Base-by-base conservation (phyloP, 179 eudicot species). In the Heliamphora pulchella region DNA sequence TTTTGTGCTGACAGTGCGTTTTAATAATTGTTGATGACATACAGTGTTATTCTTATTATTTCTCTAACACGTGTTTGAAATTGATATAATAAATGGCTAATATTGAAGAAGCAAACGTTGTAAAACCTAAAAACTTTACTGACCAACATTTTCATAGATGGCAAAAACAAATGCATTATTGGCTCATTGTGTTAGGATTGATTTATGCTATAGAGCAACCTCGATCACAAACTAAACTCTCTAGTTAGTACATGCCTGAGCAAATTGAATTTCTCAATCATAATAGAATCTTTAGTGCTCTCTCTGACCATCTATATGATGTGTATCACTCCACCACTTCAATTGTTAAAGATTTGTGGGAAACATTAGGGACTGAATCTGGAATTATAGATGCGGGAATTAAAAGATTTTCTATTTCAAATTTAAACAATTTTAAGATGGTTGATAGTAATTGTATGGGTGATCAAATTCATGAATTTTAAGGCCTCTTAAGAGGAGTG, bases 381-480 rank as follows among this genome's bases (percentile, higher is more conserved):
- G 59, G 59, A 13, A 20, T 72, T 6, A 18, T 2, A 0, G 59
- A 72, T 72, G 11, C 39, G 0, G 75, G 75, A 1, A 9, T 72
- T 8, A 8, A 72, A 1, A 18, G 44, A 8, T 72, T 72, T 1
- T 2, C 41, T 1, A 5, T 46, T 11, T 71, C 75, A 3, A 48
- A n/a, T 2, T 71, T 71, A 1, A 71, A 17, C 8, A 47, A 71
- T 1, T 46, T 14, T 6, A 48, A 48, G n/a, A 71, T 71, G 75
- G 4, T 48, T 0, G 75, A 71, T 17, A 31, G n/a, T 1, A 71
- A 71, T 48, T 14, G 1, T 5, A 8, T 71, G 2, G 22, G 58
- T 48, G 59, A 71, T 20, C 59, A 71, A 48, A 50, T 71, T 50
- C 75, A 48, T 50, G 75, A 48, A 11, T 71, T 71, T 48, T 14